A percentile compares a stretch with the other conserved stretches of the same genome.
Conservation (phyloP, 2,329 filamentous ascomycete species). For the Neodidymelliopsis sp. region DNA sequence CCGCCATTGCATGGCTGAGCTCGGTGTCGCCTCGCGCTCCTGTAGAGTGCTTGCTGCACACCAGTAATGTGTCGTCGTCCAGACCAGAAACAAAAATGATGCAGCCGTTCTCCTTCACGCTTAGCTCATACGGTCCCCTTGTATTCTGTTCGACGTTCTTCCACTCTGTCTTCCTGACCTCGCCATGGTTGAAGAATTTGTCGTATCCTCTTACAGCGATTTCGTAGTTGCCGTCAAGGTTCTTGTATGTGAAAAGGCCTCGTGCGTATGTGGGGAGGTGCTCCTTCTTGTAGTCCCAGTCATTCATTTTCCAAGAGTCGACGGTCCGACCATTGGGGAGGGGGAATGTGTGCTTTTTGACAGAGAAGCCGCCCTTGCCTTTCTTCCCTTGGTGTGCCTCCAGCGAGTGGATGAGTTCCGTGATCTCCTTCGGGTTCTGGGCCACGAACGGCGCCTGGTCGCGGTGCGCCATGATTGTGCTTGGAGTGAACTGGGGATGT, state of each 20-base stretch:
- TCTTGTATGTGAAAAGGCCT: slow-evolving; percentile 87
- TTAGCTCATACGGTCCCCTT: slow-evolving; percentile 89
- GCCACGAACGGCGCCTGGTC: slow-evolving; percentile 66
- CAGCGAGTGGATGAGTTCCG: slow-evolving; percentile 70
- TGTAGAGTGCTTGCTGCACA: slow-evolving; percentile 99
- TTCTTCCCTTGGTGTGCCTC: slow-evolving; percentile 62
- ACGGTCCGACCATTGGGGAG: slow-evolving; percentile 73
- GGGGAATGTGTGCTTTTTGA: slow-evolving; percentile 80
- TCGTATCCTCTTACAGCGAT: slow-evolving; percentile 93
- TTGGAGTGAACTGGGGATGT: not conserved
- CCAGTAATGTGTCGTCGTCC: slow-evolving; percentile 85
- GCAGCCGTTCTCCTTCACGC: slow-evolving; percentile 98
- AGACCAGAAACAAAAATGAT: slow-evolving; percentile 97
- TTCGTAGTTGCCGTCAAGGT: slow-evolving; percentile 69
- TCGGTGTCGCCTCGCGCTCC: slow-evolving; percentile 75
- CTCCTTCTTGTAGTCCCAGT: slow-evolving; percentile 93
- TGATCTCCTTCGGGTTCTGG: slow-evolving; percentile 75
- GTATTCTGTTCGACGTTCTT: slow-evolving; percentile 77
- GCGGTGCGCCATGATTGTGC: slow-evolving; percentile 59
- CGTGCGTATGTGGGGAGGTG: slow-evolving; percentile 91
- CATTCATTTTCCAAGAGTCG: slow-evolving; percentile 91
- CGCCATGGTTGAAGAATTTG: slow-evolving; percentile 96
- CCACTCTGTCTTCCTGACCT: slow-evolving; percentile 86
- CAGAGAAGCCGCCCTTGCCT: slow-evolving; percentile 65
- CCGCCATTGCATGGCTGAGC: slow-evolving; percentile 82